phyloP scores from a whole-genome alignment of 2,329 filamentous ascomycete genomes.

The Cercospora sp. region DNA sequence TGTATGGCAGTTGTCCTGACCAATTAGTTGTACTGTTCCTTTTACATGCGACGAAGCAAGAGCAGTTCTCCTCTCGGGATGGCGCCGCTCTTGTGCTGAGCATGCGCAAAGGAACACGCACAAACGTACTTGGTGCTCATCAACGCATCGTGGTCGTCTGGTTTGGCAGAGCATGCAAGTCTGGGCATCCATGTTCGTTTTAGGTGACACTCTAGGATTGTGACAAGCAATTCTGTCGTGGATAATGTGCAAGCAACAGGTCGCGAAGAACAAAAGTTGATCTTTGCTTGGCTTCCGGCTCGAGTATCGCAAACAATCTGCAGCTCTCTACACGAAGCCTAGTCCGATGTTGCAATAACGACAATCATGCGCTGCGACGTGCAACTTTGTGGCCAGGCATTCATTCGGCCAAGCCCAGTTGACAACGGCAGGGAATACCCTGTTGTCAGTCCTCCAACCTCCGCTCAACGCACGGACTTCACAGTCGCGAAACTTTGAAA shows the following conservation, averaged over 20 bases:
- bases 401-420: background rate
- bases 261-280: background rate
- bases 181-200: background rate
- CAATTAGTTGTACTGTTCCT: no score
- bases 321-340: no score
- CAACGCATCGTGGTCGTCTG: background rate
- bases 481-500: background rate
- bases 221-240: background rate
- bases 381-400: background rate
- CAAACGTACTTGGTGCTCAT: background rate
- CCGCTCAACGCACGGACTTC: background rate
- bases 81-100: background rate
- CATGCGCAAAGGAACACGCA: background rate
- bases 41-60: background rate
- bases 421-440: background rate
- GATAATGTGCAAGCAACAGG: background rate
- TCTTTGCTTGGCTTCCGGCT: no score
- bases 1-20: no score
- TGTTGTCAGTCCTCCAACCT: background rate
- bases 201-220: background rate
- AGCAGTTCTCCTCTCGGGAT: background rate
- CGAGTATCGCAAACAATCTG: no score
- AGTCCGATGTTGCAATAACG: no score
- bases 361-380: no score
- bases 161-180: background rate